A percentile compares a stretch with the other conserved stretches of the same genome.
These are phyloP conservation scores for Leccinum barrowsii DNA, from an alignment of 768 basidiomycete species.

Conservation along the genomic window DNA sequence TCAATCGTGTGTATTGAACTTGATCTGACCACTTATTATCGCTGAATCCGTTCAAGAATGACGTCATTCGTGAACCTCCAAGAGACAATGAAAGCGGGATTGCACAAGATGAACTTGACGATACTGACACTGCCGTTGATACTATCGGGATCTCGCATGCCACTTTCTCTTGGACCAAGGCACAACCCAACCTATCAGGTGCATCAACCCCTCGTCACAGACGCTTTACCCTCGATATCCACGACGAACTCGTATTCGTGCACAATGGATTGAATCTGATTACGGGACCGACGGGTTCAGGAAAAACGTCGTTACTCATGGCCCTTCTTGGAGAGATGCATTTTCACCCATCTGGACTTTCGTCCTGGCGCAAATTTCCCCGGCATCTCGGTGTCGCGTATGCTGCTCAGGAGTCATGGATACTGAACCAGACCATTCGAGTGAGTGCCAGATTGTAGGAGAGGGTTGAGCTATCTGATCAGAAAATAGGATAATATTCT, in stretches of 20 bases:
- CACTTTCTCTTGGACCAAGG: slow-evolving; percentile 8
- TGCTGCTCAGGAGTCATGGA: slow-evolving; percentile 83
- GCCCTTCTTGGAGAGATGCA: slow-evolving; percentile 65
- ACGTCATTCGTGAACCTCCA: background rate
- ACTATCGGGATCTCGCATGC: slow-evolving; percentile 6
- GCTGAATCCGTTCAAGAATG: slow-evolving; percentile 1
- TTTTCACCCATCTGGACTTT: slow-evolving; percentile 45
- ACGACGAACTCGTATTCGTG: slow-evolving; percentile 53
- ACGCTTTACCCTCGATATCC: slow-evolving; percentile 46
- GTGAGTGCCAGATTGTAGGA: slow-evolving; percentile 24
- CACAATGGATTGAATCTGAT: slow-evolving; percentile 51
- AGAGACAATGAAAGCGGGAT: background rate
- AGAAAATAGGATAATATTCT: slow-evolving; percentile 8
- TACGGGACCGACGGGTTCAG: slow-evolving; percentile 55
- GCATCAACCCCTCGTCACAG: slow-evolving; percentile 21
- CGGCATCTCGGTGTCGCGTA: slow-evolving; percentile 67
- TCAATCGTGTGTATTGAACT: background rate
- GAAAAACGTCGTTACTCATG: slow-evolving; percentile 66
- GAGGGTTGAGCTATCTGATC: background rate
- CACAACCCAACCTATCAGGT: background rate
- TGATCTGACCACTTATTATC: background rate
- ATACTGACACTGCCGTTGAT: background rate
- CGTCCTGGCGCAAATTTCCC: slow-evolving; percentile 68
- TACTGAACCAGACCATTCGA: slow-evolving; percentile 71
- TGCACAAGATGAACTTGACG: background rate